phyloP scores from a whole-genome alignment of 2,329 filamentous ascomycete genomes.

The Phoma sp. region DNA sequence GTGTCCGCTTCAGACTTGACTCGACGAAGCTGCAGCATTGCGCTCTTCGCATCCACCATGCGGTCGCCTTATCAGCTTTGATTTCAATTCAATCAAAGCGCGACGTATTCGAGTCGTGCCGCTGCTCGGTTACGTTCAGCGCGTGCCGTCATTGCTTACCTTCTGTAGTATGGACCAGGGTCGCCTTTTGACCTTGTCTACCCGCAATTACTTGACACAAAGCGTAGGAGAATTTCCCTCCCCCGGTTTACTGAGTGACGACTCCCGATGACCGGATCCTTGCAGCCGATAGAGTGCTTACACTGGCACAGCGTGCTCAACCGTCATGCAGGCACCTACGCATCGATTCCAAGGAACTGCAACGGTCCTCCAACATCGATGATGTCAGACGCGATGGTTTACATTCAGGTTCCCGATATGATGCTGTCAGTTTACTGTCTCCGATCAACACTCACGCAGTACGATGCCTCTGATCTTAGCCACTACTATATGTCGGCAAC shows the following conservation, averaged over 20 bases:
- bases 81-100: conserved; percentile 12
- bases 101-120: conserved; percentile 12
- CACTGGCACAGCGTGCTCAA: background rate
- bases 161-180: conserved; percentile 7
- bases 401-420: background rate
- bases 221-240: conserved; percentile 6
- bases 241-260: background rate
- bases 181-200: background rate
- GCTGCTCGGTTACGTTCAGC: conserved; percentile 2
- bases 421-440: background rate
- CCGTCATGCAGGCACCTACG: background rate
- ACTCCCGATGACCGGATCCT: conserved; percentile 1
- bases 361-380: background rate
- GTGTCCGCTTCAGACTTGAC: conserved; percentile 2
- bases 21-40: conserved; percentile 1
- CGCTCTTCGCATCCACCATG: background rate
- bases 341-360: background rate
- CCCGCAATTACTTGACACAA: conserved; percentile 8
- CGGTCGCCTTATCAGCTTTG: conserved; percentile 5
- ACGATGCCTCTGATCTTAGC: background rate
- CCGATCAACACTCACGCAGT: background rate
- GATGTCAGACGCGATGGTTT: background rate
- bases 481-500: background rate
- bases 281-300: conserved; percentile 10
- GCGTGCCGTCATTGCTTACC: conserved; percentile 6